Evolutionary conservation across 2,329 filamentous ascomycete species (phyloP).

Genomic region (Teratosphaeria pseudoeucalypti): DNA sequence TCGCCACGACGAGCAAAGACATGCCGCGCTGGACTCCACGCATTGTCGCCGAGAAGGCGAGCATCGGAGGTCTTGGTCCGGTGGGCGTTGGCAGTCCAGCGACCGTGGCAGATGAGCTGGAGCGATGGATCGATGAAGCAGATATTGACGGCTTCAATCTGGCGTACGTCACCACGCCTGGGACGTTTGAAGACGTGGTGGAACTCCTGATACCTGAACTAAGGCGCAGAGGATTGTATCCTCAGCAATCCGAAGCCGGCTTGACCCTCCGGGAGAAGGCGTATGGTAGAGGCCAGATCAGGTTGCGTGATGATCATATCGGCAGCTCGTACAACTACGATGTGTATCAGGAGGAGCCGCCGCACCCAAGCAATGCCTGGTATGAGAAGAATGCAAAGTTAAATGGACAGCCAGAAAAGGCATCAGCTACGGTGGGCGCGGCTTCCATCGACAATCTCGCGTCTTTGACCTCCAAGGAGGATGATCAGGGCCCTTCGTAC

Average conservation of each 20-base stretch:
- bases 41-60: constrained; percentile 47
- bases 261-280: constrained; percentile 54
- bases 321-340: neutral
- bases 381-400: neutral
- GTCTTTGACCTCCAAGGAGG: constrained; percentile 39
- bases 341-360: neutral
- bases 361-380: neutral
- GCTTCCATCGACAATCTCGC: neutral
- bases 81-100: constrained; percentile 54
- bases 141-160: constrained; percentile 69
- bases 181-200: constrained; percentile 57
- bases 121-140: constrained; percentile 52
- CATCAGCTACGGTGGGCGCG: neutral
- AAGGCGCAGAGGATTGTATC: constrained; percentile 45
- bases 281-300: neutral
- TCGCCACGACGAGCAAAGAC: constrained; percentile 11
- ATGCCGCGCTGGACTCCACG: constrained; percentile 45
- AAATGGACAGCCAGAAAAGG: neutral
- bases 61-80: constrained; percentile 58
- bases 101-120: constrained; percentile 30
- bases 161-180: constrained; percentile 56
- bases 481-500: constrained; percentile 47
- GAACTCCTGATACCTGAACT: constrained; percentile 57
- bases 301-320: neutral
- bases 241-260: constrained; percentile 43